Base-by-base conservation (phyloP, 2,329 filamentous ascomycete species). In the Septoria petroselini region DNA sequence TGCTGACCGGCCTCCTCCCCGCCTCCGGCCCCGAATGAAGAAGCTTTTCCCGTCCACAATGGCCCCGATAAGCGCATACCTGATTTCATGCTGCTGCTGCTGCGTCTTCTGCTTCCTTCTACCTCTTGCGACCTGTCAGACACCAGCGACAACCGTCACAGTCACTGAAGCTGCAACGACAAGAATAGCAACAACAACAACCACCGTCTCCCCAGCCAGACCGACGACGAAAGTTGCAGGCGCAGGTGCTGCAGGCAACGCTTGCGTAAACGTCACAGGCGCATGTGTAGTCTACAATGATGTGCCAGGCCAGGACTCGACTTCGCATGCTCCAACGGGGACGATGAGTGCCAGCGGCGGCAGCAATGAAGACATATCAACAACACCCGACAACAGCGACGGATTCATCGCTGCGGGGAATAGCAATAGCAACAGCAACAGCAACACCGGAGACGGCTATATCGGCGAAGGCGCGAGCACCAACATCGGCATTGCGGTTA, bases 241-340 rank as follows among this genome's bases (percentile, higher is more conserved):
- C 2, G 49, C 50, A 30, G 41, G 41, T 3, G 42, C 35, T 4
- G 51, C 12, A 4, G 31, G 23, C 7, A 49, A 46, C 6, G 54
- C 54, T n/a, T 57, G 54, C 42, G 43, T 49, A 19, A 41, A 48
- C 12, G 55, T 48, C 43, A 43, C 29, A 8, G 54, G 57, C 38
- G 57, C 57, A 12, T 59, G 57, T 40, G 52, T 59, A 1, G 54
- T 57, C 3, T 59, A 59, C 25, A 54, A 51, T 21, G 40, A 30
- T 21, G 41, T 40, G 8, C 31, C 27, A 38, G 41, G 40, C 30
- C 40, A 41, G 38, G 19, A 27, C 18, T 33, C 23, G 23, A 27
- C 5, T 27, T 9, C 5, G 5, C 5, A 5, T 5, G 23, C 23
- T 27, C 5, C 23, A 27, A 27, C 34, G 15, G 18, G 45, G 33